Base-by-base conservation (phyloP, 345 rosid genomes). In the Populus simonii region DNA sequence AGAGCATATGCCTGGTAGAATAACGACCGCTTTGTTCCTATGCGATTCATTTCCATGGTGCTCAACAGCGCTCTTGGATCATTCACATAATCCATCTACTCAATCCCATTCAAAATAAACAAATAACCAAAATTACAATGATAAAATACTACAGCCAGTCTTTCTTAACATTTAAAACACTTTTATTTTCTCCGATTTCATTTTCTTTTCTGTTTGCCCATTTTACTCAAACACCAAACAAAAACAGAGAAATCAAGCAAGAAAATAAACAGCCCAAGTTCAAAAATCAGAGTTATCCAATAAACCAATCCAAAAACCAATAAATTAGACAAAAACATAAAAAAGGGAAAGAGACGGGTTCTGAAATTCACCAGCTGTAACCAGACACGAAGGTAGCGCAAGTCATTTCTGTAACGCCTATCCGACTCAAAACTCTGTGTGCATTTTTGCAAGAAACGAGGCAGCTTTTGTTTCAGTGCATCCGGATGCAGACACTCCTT, bases 1-100 rank as follows among this genome's bases (percentile, higher is more conserved):
- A 95, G 94, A 71, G 96, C 94, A 84, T 95, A 89, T 2, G 99
- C 99, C 79, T 91, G 97, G 84, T 92, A 95, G 87, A 90, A 95
- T 78, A 92, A 81, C 45, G 99, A 84, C 55, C 83, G 78, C 79
- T 89, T 90, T 33, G 76, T 83, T 70, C 99, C 99, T 66, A 95
- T 89, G n/a, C 76, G 68, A 68, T 91, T 92, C 81, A 78, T 74
- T 85, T 93, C 97, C 99, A 95, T 95, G 23, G 84, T 84, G 73
- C 85, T 89, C 81, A 95, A 77, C 62, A 95, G 79, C 35, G 84
- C 71, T 78, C 75, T 91, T 38, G 99, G 99, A 66, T 96, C 97
- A 66, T 88, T 97, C 74, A 93, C 92, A 80, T 86, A 92, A 84
- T 96, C 98, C 99, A 96, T 93, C 99, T 96, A 80, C 68, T 49